Evolutionary conservation across 305 asterid species (phyloP).

Genomic region (Euphrasia arctica): DNA sequence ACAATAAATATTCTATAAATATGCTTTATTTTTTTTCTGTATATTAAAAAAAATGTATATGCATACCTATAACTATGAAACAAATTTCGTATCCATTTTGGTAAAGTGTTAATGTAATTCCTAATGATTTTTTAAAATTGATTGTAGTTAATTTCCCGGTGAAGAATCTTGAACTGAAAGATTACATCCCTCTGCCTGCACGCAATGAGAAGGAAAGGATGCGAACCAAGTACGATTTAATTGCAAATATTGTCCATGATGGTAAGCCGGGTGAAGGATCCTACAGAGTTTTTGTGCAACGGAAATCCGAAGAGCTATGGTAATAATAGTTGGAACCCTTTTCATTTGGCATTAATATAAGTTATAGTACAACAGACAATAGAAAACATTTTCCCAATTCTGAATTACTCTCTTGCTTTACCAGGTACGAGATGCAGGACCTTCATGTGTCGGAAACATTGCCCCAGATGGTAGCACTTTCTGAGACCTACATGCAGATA

Average conservation of each 20-base stretch:
- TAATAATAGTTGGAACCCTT: conserved; percentile 25
- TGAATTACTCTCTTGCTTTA: conserved; percentile 10
- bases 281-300: conserved; percentile 89
- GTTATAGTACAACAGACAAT: neutral
- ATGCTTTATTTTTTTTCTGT: too few relatives aligned
- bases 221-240: conserved; percentile 79
- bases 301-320: conserved; percentile 95
- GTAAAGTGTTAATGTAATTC: neutral
- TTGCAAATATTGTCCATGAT: conserved; percentile 88
- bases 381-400: neutral
- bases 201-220: conserved; percentile 57
- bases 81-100: neutral
- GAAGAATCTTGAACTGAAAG: conserved; percentile 95
- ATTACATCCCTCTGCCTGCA: conserved; percentile 84
- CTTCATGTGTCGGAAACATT: conserved; percentile 89
- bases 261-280: conserved; percentile 99
- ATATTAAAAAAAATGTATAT: too few relatives aligned
- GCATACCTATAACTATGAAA: neutral
- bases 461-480: conserved; percentile 95
- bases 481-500: conserved; percentile 91
- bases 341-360: neutral
- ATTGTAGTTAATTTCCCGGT: conserved; percentile 83
- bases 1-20: too few relatives aligned
- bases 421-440: conserved; percentile 97
- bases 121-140: conserved; percentile 6